Percentiles rank a stretch among this genome's conserved stretches.
Evolutionary conservation across 495 filamentous ascomycete genomes (phyloP).

Genomic region (Cairneyella variabilis): DNA sequence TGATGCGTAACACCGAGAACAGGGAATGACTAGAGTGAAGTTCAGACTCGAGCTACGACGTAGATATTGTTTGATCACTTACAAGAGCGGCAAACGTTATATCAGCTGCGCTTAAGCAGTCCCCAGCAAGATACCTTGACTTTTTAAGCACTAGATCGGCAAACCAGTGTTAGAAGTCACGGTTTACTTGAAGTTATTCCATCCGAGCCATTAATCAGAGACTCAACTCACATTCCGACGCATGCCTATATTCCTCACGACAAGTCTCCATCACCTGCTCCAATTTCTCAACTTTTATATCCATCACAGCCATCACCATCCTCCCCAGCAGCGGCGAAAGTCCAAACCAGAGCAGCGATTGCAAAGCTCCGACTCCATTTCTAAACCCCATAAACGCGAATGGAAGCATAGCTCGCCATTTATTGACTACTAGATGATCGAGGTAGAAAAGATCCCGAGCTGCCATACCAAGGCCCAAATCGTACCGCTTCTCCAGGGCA

Average conservation of each 20-base stretch:
- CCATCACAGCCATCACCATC: constrained; percentile 5
- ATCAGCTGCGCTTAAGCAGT: constrained; percentile 12
- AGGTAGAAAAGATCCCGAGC: constrained; percentile 5
- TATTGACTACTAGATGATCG: neutral
- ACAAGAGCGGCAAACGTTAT: constrained; percentile 17
- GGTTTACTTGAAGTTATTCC: neutral
- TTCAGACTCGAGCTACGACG: neutral
- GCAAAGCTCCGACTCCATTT: constrained; percentile 7
- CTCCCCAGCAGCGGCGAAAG: constrained; percentile 8
- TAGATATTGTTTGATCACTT: neutral
- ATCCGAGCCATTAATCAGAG: neutral
- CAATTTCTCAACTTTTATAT: neutral
- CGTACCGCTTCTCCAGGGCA: constrained; percentile 7
- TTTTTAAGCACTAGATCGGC: constrained; percentile 9
- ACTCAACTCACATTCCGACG: constrained; percentile 4
- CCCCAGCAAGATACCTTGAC: constrained; percentile 6
- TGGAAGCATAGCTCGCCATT: constrained; percentile 12
- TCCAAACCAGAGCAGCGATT: constrained; percentile 12
- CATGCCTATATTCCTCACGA: constrained; percentile 2
- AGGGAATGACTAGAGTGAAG: neutral
- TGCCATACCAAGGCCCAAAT: constrained; percentile 6
- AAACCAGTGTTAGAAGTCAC: neutral
- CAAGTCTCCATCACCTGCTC: constrained; percentile 5
- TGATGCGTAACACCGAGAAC: constrained; percentile 12
- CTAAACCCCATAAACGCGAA: constrained; percentile 11